Evolutionary conservation across 352 stramenopile genomes (phyloP).

Genomic region (Phytophthora crassamura): DNA sequence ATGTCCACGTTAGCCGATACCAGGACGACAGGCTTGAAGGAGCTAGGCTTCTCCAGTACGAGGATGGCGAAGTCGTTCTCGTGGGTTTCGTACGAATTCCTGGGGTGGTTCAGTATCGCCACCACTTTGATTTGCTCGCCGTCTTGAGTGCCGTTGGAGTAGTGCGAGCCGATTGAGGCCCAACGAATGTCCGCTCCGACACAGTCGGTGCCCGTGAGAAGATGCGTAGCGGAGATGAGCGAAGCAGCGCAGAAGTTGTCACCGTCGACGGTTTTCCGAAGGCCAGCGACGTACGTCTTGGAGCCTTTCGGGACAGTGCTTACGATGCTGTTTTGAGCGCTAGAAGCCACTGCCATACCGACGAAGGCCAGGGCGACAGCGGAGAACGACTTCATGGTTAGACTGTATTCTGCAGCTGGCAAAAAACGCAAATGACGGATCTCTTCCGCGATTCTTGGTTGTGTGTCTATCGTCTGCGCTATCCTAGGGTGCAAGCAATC

Average conservation of each 20-base stretch:
- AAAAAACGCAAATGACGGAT: too few species aligned
- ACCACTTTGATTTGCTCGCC: slow-evolving; percentile 51
- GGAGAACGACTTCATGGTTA: too few species aligned
- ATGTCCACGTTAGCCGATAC: slow-evolving; percentile 17
- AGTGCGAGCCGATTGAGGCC: slow-evolving; percentile 56
- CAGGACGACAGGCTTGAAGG: slow-evolving; percentile 37
- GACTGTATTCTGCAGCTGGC: too few species aligned
- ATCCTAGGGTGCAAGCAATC: too few species aligned
- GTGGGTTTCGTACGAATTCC: slow-evolving; percentile 22
- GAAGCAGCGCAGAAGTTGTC: slow-evolving; percentile 21
- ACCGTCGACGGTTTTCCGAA: slow-evolving; percentile 15
- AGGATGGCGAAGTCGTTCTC: slow-evolving; percentile 57
- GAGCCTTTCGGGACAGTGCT: slow-evolving; percentile 35
- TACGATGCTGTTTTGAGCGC: background rate
- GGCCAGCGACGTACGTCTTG: slow-evolving; percentile 39
- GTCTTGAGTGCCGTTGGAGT: slow-evolving; percentile 42
- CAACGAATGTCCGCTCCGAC: slow-evolving; percentile 32
- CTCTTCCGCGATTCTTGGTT: too few species aligned
- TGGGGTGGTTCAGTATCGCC: slow-evolving; percentile 45
- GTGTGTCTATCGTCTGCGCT: too few species aligned
- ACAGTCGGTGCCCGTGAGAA: slow-evolving; percentile 44
- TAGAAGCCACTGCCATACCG: too few species aligned
- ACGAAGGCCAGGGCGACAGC: too few species aligned
- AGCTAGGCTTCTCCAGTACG: slow-evolving; percentile 42
- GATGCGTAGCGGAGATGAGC: slow-evolving; percentile 48